Conservation (phyloP, 164 flowering plant species). For the Malania oleifera region DNA sequence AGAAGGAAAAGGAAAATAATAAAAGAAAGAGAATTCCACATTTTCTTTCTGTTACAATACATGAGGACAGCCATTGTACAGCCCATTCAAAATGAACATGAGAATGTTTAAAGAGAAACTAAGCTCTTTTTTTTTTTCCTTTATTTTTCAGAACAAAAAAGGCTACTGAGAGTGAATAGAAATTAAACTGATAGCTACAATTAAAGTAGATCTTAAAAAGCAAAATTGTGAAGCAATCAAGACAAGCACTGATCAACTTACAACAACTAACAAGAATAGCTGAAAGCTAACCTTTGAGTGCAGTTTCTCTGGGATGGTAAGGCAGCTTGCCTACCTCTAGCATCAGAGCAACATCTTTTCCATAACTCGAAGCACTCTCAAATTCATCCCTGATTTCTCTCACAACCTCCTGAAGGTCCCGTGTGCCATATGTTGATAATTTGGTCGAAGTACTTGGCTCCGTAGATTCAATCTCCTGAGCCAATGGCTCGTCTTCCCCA, state of each 20-base stretch:
- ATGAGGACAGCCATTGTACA: no score
- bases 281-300: constrained; percentile 51
- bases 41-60: no score
- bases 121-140: no score
- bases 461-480: constrained; percentile 49
- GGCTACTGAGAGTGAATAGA: no score
- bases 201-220: background rate
- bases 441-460: constrained; percentile 46
- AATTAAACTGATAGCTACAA: no score
- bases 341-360: constrained; percentile 71
- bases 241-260: background rate
- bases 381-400: constrained; percentile 78
- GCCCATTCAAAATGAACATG: no score
- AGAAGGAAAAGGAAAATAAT: no score
- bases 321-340: constrained; percentile 84
- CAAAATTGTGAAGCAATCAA: background rate
- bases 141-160: no score
- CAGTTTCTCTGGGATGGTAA: constrained; percentile 44
- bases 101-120: no score
- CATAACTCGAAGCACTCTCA: constrained; percentile 57
- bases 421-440: constrained; percentile 42
- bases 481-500: constrained; percentile 42
- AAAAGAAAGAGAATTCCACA: no score
- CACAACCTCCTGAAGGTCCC: constrained; percentile 77
- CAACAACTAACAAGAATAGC: background rate